Conservation (phyloP, 2,329 filamentous ascomycete species). For the Didymella arachidicola region DNA sequence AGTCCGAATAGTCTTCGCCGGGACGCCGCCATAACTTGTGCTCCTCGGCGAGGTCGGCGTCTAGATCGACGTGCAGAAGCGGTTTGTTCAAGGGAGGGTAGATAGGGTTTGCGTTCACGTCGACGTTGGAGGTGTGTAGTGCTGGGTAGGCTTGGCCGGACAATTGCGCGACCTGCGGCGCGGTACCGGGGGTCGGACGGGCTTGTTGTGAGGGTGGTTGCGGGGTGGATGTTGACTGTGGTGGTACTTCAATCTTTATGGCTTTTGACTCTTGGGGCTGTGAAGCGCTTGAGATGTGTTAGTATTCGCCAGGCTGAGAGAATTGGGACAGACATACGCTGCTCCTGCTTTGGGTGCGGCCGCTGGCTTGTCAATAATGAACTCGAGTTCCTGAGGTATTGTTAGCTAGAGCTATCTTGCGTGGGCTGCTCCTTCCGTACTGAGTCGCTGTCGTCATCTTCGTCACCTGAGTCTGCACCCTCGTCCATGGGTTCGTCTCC, state of each 20-base stretch:
- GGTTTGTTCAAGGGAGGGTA: slow-evolving; percentile 80
- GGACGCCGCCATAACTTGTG: slow-evolving; percentile 96
- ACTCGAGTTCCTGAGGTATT: slow-evolving; percentile 58
- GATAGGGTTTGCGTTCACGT: slow-evolving; percentile 81
- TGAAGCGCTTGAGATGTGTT: slow-evolving; percentile 32
- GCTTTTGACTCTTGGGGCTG: slow-evolving; percentile 46
- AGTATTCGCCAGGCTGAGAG: slow-evolving; percentile 19
- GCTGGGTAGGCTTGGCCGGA: slow-evolving; percentile 63
- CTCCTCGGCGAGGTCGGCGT: slow-evolving; percentile 66
- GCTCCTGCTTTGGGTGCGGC: slow-evolving; percentile 48
- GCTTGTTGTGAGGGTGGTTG: slow-evolving; percentile 24
- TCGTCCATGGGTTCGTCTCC: slow-evolving; percentile 57
- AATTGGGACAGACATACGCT: slow-evolving; percentile 33
- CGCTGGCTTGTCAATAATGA: slow-evolving; percentile 59
- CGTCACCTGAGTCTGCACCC: slow-evolving; percentile 54
- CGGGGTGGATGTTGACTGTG: slow-evolving; percentile 36
- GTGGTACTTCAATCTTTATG: slow-evolving; percentile 49
- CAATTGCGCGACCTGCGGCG: slow-evolving; percentile 34
- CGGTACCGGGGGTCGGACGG: slow-evolving; percentile 27
- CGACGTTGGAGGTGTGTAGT: slow-evolving; percentile 77
- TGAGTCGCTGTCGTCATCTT: slow-evolving; percentile 56
- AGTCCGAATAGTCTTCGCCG: slow-evolving; percentile 92
- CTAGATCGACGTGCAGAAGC: slow-evolving; percentile 64
- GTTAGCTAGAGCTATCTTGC: slow-evolving; percentile 33
- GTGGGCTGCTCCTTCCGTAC: slow-evolving; percentile 33